phyloP scores from a whole-genome alignment of 1,139 yeast species.

The Pichia inconspicua region DNA sequence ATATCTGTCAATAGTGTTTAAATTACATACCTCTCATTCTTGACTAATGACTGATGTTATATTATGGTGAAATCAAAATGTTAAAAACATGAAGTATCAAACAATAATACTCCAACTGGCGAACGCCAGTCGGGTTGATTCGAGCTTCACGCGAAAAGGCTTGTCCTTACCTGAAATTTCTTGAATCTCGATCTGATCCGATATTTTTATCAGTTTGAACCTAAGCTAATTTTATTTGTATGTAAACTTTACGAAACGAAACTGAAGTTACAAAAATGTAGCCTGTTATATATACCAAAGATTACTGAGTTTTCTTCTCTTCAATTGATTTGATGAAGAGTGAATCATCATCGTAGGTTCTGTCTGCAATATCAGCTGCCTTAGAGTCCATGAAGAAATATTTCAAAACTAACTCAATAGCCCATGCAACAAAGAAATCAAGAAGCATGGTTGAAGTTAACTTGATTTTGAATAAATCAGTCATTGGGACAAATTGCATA shows the following conservation, averaged over 20 bases:
- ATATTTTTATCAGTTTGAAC: too few relatives aligned
- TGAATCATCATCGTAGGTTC: slow-evolving; percentile 31
- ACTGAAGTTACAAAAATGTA: too few relatives aligned
- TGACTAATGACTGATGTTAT: too few relatives aligned
- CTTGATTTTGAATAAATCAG: slow-evolving; percentile 61
- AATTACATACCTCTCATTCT: slow-evolving; percentile 12
- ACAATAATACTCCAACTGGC: neutral
- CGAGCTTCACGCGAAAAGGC: too few relatives aligned
- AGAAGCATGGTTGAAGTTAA: slow-evolving; percentile 64
- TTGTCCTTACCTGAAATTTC: too few relatives aligned
- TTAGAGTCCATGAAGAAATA: slow-evolving; percentile 81
- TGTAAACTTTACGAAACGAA: too few relatives aligned
- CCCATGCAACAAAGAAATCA: slow-evolving; percentile 74
- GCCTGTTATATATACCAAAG: neutral
- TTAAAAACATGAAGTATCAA: neutral
- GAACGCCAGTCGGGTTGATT: too few relatives aligned
- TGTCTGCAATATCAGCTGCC: slow-evolving; percentile 80
- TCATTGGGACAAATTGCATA: slow-evolving; percentile 88
- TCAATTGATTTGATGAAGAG: slow-evolving; percentile 4
- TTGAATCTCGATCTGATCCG: too few relatives aligned
- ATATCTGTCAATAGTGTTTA: too few relatives aligned
- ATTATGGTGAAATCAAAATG: neutral
- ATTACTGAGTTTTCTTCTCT: slow-evolving; percentile 12
- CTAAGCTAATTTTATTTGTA: too few relatives aligned
- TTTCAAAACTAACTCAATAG: slow-evolving; percentile 74